Evolutionary conservation across 1,284 basidiomycete genomes (phyloP).

Genomic region (Xerocomus minutiporus): DNA sequence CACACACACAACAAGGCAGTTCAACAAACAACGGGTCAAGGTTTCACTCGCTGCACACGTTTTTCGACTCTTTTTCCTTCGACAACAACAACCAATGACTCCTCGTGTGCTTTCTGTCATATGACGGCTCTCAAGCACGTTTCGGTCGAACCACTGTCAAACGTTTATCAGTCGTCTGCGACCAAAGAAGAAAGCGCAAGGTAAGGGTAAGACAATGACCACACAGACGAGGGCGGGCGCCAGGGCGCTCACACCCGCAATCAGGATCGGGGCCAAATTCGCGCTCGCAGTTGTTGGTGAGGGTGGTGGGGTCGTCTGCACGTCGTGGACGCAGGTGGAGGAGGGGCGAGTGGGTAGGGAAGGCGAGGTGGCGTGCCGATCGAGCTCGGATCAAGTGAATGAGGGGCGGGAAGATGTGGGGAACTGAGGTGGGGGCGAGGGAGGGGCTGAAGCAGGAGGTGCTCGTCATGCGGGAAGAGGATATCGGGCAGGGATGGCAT

Average conservation of each 20-base stretch:
- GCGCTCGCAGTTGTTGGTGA: slow-evolving; percentile 15
- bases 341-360: slow-evolving; percentile 11
- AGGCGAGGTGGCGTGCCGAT: slow-evolving; percentile 3
- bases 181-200: not conserved
- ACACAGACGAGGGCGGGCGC: not conserved
- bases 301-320: slow-evolving; percentile 23
- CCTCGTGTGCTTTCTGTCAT: slow-evolving; percentile 15
- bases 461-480: slow-evolving; percentile 27
- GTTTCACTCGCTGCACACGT: not conserved
- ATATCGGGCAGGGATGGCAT: slow-evolving; percentile 29
- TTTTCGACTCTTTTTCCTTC: not conserved
- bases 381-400: slow-evolving; percentile 1
- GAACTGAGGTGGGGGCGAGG: not conserved
- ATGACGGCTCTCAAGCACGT: slow-evolving; percentile 29
- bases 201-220: slow-evolving; percentile 12
- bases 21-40: not conserved
- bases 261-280: slow-evolving; percentile 2
- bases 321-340: slow-evolving; percentile 25
- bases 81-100: not conserved
- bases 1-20: not conserved
- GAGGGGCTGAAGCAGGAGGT: slow-evolving; percentile 11
- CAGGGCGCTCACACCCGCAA: not conserved
- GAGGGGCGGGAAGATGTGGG: not conserved
- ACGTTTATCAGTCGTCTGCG: not conserved
- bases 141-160: slow-evolving; percentile 13